Evolutionary conservation across 176 grass and related monocot genomes (phyloP), one percentile per base, ranked within the genome.

Genomic region (Eleusine indica): DNA sequence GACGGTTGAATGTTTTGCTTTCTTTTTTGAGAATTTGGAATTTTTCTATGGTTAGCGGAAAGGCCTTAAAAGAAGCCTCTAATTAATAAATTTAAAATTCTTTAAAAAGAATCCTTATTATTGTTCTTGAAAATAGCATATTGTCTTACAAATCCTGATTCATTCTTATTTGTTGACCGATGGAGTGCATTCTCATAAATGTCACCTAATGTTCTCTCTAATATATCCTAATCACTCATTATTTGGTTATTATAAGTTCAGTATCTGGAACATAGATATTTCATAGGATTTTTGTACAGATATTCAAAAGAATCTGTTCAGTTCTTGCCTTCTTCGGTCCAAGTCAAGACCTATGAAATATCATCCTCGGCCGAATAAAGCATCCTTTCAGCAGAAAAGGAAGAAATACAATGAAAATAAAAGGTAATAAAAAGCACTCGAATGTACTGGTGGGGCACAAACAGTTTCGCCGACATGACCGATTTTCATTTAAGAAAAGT

Each of bases 331-430:
- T 35, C 32, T 35, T 35, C 32, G 64, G 14, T 66, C 2, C 16
- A 15, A 10, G 37, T 66, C 29, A 66, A 37, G 13, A 66, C 30
- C 12, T 66, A 66, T 7, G 2, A 73, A 80, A 84, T 88, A 58
- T 66, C 80, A 6, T 38, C 2, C 29, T 19, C 9, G 32, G 32
- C 32, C 1, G 57, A n/a, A 17, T 49, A 35, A 1, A 82, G 60
- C 66, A 85, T 86, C 1, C 66, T 82, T 65, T n/a, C 3, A 5
- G 40, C 54, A 43, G 18, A 86, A 47, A 86, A 64, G 57, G 37
- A 38, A 71, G 32, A 60, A 58, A 51, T 78, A 68, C 57, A 90
- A 48, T 86, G 47, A 72, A 82, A 82, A 57, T 19, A 47, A 51
- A 71, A 65, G 49, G 16, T 53, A 49, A 73, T n/a, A 86, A 66